Conservation (phyloP, 2,329 filamentous ascomycete genomes). For the Thermoascus crustaceus region DNA sequence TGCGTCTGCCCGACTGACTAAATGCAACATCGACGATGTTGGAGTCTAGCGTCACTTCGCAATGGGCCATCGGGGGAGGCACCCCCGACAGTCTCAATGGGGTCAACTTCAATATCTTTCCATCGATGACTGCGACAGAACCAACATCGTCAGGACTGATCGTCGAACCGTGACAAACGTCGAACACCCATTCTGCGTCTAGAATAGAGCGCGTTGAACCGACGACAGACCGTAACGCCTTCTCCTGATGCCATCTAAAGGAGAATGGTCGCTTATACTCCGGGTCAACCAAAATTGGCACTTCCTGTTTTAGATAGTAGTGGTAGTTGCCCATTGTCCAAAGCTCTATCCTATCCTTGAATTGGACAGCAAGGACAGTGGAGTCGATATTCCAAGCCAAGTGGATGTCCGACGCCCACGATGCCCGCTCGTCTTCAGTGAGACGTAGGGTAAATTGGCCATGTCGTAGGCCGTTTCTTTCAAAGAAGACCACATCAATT, state of each 20-base stretch:
- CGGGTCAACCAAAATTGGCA: slow-evolving; percentile 40
- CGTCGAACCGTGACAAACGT: slow-evolving; percentile 60
- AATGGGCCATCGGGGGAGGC: slow-evolving; percentile 85
- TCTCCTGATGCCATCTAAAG: slow-evolving; percentile 75
- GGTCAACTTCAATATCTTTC: slow-evolving; percentile 69
- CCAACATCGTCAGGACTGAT: slow-evolving; percentile 68
- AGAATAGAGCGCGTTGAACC: slow-evolving; percentile 46
- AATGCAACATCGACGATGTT: slow-evolving; percentile 69
- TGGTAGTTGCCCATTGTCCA: slow-evolving; percentile 98
- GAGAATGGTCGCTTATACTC: slow-evolving; percentile 17
- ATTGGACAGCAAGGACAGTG: slow-evolving; percentile 74
- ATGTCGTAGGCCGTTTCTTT: slow-evolving; percentile 94
- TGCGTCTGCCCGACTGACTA: slow-evolving; percentile 52
- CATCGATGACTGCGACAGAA: slow-evolving; percentile 76
- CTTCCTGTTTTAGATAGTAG: slow-evolving; percentile 93
- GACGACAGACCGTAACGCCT: slow-evolving; percentile 59
- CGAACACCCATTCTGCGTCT: slow-evolving; percentile 59
- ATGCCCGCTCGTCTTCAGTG: slow-evolving; percentile 49
- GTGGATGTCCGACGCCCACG: slow-evolving; percentile 50
- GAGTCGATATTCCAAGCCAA: slow-evolving; percentile 90
- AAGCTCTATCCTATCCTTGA: slow-evolving; percentile 69
- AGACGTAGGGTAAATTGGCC: slow-evolving; percentile 79
- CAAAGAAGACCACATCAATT: slow-evolving; percentile 88
- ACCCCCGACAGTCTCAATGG: slow-evolving; percentile 76
- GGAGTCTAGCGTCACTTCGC: slow-evolving; percentile 56